Conservation (phyloP, 441 rosid species). For the Adansonia madagascariensis region DNA sequence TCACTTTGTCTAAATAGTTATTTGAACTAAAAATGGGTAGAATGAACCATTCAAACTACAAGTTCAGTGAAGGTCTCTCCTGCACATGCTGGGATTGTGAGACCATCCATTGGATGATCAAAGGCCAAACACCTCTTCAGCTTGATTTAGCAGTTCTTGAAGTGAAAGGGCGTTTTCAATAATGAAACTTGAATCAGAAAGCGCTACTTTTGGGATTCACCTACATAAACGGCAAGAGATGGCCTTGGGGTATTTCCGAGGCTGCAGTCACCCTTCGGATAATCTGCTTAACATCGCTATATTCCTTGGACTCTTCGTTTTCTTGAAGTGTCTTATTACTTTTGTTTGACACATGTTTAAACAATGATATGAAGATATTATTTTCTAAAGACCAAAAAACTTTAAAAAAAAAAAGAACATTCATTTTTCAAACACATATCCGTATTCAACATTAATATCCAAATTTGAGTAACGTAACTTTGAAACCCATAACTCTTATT, state of each 20-base stretch:
- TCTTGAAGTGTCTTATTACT: no score
- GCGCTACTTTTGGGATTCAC: conserved; percentile 45
- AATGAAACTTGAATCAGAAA: conserved; percentile 46
- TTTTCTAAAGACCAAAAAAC: no score
- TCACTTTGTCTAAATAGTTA: background rate
- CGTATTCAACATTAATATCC: no score
- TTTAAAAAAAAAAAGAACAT: no score
- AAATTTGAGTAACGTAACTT: no score
- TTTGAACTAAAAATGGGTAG: background rate
- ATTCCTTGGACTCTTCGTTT: no score
- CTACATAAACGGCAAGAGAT: conserved; percentile 47
- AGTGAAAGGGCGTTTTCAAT: conserved; percentile 39
- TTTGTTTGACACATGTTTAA: no score
- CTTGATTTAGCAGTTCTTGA: conserved; percentile 33
- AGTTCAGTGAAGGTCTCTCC: conserved; percentile 23
- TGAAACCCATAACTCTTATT: background rate
- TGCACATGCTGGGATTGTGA: conserved; percentile 32
- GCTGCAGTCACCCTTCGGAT: conserved; percentile 27
- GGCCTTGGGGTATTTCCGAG: no score
- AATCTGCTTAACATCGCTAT: background rate
- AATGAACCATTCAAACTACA: background rate
- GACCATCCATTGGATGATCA: conserved; percentile 23
- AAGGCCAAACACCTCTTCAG: conserved; percentile 37
- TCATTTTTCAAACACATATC: no score
- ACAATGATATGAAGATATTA: no score